Percentiles rank a stretch among this genome's conserved stretches.
phyloP scores from a whole-genome alignment of 1,284 basidiomycete species.

The Cryptococcus sp. region DNA sequence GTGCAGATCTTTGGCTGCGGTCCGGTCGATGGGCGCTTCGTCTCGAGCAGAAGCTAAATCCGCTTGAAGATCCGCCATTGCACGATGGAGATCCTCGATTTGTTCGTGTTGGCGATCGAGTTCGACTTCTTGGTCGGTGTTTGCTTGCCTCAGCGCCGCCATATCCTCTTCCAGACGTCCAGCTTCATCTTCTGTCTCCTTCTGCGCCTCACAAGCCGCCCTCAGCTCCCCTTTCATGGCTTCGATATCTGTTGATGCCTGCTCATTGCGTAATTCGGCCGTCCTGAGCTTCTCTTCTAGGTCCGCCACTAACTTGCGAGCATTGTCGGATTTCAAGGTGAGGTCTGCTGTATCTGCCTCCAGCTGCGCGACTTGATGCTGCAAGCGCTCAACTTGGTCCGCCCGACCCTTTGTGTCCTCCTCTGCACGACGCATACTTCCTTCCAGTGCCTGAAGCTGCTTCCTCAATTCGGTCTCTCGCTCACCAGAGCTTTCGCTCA shows the following conservation, averaged over 20 bases:
- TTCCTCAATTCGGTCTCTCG: slow-evolving; percentile 18
- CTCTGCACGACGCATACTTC: slow-evolving; percentile 13
- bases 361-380: slow-evolving; percentile 3
- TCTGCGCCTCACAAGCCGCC: slow-evolving; percentile 14
- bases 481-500: background rate
- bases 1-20: slow-evolving; percentile 15
- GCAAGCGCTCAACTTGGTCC: slow-evolving; percentile 16
- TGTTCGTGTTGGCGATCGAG: slow-evolving; percentile 22
- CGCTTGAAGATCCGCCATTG: slow-evolving; percentile 14
- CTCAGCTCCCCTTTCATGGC: slow-evolving; percentile 14
- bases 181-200: slow-evolving; percentile 15
- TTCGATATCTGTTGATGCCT: slow-evolving; percentile 7
- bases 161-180: slow-evolving; percentile 13
- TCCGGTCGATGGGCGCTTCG: background rate
- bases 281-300: slow-evolving; percentile 13
- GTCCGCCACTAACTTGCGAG: slow-evolving; percentile 10
- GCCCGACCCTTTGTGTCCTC: slow-evolving; percentile 5
- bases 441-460: slow-evolving; percentile 20
- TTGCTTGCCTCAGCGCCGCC: slow-evolving; percentile 7
- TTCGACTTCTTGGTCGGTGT: slow-evolving; percentile 18
- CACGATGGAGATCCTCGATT: slow-evolving; percentile 18
- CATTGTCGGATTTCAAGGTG: slow-evolving; percentile 3
- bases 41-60: slow-evolving; percentile 13
- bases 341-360: slow-evolving; percentile 16
- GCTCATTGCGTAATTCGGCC: slow-evolving; percentile 2